Evolutionary conservation across 345 rosid genomes (phyloP), one percentile per base, ranked within the genome.

Genomic region (Gossypium thurberi): DNA sequence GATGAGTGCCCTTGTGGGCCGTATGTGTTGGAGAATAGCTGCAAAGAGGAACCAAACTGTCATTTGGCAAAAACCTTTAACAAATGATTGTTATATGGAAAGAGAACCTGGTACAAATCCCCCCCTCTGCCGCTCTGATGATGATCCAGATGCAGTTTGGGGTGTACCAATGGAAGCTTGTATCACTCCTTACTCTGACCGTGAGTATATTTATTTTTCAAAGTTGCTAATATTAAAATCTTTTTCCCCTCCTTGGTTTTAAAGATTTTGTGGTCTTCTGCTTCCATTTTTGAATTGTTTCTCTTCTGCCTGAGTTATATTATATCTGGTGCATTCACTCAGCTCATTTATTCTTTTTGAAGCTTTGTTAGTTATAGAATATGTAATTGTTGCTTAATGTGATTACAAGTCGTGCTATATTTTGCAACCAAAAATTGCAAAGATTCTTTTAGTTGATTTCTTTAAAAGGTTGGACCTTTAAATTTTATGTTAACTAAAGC

Each of bases 1-100:
- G 77, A 93, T 95, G 98, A 95, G 98, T 78, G 85, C 90, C 75
- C 91, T 95, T 74, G 99, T 88, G 20, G 91, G 78, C 33, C 81
- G 97, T 40, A 95, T 95, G 99, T 95, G 99, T 73, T 95, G 99
- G 99, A 93, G 83, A 76, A 82, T 95, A 70, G 99, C 98, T 73
- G 79, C 85, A 11, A 95, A 91, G 85, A 86, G 82, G 86, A 90
- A 95, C 82, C 99, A 95, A 81, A 95, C 99, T 62, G 99, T 92
- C 40, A 83, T 95, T 78, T 95, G 98, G 99, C 94, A 87, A 81
- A 95, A 92, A 78, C 98, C 98, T 53, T 83, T 92, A 44, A 92
- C 84, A 66, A 92, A 92, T 85, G 97, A 92, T 76, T 95, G 99
- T 81, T 95, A 89, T 76, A 70, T 78, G 87, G 80, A 86, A 78